Evolutionary conservation across 306 rosid species (phyloP).

Genomic region (Mimosa bimucronata): DNA sequence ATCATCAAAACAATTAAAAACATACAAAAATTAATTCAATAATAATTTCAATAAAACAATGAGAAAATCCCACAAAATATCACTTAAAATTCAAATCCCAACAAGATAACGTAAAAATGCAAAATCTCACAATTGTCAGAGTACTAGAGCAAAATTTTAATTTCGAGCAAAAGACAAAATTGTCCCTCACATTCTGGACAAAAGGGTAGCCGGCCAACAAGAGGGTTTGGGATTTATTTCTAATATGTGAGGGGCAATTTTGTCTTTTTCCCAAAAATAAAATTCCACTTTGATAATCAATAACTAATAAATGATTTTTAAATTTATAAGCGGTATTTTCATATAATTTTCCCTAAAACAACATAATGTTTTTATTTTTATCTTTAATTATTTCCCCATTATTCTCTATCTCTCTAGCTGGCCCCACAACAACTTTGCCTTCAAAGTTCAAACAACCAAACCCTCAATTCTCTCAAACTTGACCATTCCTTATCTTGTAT

Average conservation of each 20-base stretch:
- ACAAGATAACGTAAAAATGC: neutral
- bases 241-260: neutral
- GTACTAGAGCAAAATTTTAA: no score
- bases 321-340: no score
- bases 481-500: constrained; percentile 36
- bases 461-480: constrained; percentile 44
- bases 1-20: neutral
- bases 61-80: neutral
- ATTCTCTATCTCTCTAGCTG: neutral
- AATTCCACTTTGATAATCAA: neutral
- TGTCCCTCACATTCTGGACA: neutral
- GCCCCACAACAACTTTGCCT: constrained; percentile 9
- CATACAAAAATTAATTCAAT: no score
- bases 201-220: no score
- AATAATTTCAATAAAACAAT: no score
- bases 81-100: no score
- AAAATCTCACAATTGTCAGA: no score
- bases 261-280: no score
- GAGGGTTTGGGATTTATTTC: neutral
- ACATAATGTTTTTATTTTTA: neutral
- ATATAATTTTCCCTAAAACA: neutral
- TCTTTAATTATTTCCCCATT: neutral
- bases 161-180: neutral
- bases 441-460: constrained; percentile 57
- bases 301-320: no score